Evolutionary conservation across 2,329 filamentous ascomycete genomes (phyloP).

Genomic region (Ceratocystis destructans): DNA sequence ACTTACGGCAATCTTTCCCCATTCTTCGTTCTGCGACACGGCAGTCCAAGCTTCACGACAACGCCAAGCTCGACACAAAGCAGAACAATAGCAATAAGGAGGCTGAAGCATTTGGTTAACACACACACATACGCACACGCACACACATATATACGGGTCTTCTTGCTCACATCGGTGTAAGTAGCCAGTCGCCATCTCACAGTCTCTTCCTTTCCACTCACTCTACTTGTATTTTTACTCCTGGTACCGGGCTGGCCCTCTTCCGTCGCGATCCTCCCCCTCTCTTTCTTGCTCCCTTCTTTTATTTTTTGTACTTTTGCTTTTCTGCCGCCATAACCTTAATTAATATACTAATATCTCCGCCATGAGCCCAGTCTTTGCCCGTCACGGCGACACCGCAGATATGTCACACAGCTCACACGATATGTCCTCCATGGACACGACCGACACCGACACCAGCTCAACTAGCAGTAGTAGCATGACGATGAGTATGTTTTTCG

Average conservation of each 20-base stretch:
- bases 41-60: conserved; percentile 1
- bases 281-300: background rate
- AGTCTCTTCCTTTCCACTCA: background rate
- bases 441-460: conserved; percentile 9
- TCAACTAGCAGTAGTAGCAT: conserved; percentile 11
- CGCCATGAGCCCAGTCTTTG: conserved; percentile 10
- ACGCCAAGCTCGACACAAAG: conserved; percentile 2
- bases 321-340: background rate
- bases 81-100: background rate
- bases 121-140: background rate
- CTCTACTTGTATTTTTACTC: background rate
- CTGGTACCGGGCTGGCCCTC: background rate
- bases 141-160: background rate
- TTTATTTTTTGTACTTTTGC: background rate
- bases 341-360: conserved; percentile 5
- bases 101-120: too few species aligned
- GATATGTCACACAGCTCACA: background rate
- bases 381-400: conserved; percentile 9
- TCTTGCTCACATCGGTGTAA: too few species aligned
- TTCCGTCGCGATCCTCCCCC: background rate
- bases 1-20: conserved; percentile 1
- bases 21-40: background rate
- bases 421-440: conserved; percentile 16
- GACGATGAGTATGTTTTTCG: conserved; percentile 46
- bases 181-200: background rate